A percentile compares a stretch with the other conserved stretches of the same genome.
Conservation (phyloP, 129 eudicot genomes). For the Sambucus nigra region DNA sequence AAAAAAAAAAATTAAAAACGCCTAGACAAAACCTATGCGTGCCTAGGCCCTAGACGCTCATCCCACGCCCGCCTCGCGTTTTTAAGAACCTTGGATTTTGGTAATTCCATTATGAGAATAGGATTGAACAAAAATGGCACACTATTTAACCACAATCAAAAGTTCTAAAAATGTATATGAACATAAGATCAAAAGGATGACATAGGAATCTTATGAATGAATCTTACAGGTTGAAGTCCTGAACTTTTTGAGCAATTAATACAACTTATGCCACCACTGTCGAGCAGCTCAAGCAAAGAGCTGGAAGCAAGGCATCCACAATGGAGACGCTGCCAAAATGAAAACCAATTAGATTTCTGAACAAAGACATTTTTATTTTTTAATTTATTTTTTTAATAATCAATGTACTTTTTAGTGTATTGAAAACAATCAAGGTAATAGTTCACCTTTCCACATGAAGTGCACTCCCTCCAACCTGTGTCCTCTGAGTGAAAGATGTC, state of each 20-base stretch:
- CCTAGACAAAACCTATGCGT: no score
- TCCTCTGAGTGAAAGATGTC: slow-evolving; percentile 71
- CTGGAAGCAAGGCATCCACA: slow-evolving; percentile 97
- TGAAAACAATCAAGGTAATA: neutral
- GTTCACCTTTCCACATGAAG: slow-evolving; percentile 67
- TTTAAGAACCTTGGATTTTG: no score
- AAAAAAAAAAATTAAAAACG: no score
- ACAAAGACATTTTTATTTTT: neutral
- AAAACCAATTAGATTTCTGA: slow-evolving; percentile 11
- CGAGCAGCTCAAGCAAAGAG: slow-evolving; percentile 63
- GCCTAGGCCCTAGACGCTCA: no score
- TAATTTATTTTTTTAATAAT: no score
- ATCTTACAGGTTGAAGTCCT: slow-evolving; percentile 44
- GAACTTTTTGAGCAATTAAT: slow-evolving; percentile 37
- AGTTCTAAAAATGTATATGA: neutral
- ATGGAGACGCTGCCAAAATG: slow-evolving; percentile 64
- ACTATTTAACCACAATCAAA: neutral
- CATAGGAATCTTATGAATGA: slow-evolving; percentile 6
- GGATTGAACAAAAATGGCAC: no score
- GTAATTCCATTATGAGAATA: no score
- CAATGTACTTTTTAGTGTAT: no score
- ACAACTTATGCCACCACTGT: slow-evolving; percentile 73
- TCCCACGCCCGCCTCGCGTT: no score
- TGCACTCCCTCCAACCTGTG: slow-evolving; percentile 94
- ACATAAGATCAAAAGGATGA: neutral